Percentiles rank a stretch among this genome's conserved stretches.
Evolutionary conservation across 768 basidiomycete genomes (phyloP).

Genomic region (Pleurotus tuber-regium): DNA sequence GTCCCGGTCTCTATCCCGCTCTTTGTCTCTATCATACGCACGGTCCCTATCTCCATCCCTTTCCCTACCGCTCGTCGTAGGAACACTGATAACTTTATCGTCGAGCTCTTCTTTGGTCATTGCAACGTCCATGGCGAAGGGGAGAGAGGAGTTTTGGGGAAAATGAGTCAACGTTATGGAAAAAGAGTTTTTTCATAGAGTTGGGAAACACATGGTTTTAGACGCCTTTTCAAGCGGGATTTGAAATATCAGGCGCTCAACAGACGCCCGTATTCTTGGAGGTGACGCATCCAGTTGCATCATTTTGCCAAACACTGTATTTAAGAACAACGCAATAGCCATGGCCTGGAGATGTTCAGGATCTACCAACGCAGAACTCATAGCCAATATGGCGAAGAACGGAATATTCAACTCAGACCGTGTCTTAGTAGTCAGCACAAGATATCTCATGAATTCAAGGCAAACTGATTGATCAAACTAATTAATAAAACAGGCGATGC

Average conservation of each 20-base stretch:
- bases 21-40: conserved; percentile 23
- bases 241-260: not conserved
- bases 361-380: conserved; percentile 65
- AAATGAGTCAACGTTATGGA: conserved; percentile 5
- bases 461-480: not conserved
- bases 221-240: conserved; percentile 2
- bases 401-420: conserved; percentile 55
- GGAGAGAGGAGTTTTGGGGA: not conserved
- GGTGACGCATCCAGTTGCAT: too few relatives aligned
- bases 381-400: conserved; percentile 57
- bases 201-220: conserved; percentile 2
- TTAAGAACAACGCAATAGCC: not conserved
- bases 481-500: conserved; percentile 55
- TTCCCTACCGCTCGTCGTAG: conserved; percentile 39
- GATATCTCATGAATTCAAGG: not conserved
- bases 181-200: conserved; percentile 12
- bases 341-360: conserved; percentile 90
- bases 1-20: conserved; percentile 32
- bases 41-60: conserved; percentile 34
- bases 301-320: not conserved
- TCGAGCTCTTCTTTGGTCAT: conserved; percentile 76
- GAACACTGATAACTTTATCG: conserved; percentile 49
- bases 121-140: conserved; percentile 67
- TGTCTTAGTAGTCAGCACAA: conserved; percentile 49
- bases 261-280: not conserved